These are phyloP conservation scores for Cadophora sp. DNA, from an alignment of 2,329 filamentous ascomycete species.

Conservation along the genomic window DNA sequence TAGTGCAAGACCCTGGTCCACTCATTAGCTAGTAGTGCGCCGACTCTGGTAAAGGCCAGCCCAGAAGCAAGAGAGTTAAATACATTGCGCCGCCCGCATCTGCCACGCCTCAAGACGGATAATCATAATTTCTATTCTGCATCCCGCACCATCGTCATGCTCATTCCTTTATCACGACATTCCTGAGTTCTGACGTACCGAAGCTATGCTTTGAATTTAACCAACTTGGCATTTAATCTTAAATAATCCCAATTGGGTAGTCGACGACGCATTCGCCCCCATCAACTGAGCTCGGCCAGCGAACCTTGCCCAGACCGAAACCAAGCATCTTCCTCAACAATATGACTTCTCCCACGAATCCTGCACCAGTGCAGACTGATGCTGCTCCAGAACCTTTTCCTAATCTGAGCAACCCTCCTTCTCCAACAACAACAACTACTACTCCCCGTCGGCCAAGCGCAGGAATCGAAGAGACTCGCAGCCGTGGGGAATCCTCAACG, in stretches of 20 bases:
- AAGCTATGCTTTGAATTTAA: conserved; percentile 16
- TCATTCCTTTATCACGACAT: background rate
- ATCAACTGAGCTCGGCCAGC: background rate
- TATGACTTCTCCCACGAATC: conserved; percentile 16
- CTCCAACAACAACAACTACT: conserved; percentile 23
- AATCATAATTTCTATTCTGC: background rate
- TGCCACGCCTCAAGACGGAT: conserved; percentile 7
- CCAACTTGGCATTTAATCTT: conserved; percentile 13
- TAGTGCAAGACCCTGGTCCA: background rate
- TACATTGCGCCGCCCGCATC: conserved; percentile 1
- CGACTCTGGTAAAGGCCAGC: background rate
- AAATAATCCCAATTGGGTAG: conserved; percentile 7
- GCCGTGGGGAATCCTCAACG: conserved; percentile 21
- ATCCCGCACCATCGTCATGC: background rate
- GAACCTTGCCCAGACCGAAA: conserved; percentile 9
- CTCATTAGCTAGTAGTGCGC: background rate
- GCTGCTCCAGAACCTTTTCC: conserved; percentile 31
- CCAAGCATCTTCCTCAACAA: conserved; percentile 5
- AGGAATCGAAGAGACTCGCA: conserved; percentile 20
- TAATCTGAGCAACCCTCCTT: conserved; percentile 23
- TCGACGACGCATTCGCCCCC: conserved; percentile 15
- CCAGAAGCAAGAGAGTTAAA: background rate
- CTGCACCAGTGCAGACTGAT: conserved; percentile 24
- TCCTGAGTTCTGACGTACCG: conserved; percentile 12
- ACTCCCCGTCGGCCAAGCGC: conserved; percentile 23